Conservation (phyloP, 1,284 basidiomycete genomes). For the Boletus mariae region DNA sequence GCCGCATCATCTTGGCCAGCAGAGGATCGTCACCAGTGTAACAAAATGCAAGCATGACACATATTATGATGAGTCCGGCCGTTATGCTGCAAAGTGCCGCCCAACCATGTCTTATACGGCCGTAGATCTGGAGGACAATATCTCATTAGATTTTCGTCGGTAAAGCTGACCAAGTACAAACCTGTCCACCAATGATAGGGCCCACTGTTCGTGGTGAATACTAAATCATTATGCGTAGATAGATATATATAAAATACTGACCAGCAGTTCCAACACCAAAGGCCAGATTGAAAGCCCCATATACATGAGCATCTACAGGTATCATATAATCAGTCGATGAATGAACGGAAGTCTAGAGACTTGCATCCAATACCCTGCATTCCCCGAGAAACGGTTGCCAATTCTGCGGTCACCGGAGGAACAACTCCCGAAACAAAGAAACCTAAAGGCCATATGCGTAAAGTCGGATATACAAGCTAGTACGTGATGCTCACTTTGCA, state of each 20-base stretch:
- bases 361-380: constrained; percentile 65
- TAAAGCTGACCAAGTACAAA: constrained; percentile 20
- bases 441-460: constrained; percentile 33
- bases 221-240: background rate
- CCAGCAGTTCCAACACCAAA: constrained; percentile 61
- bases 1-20: constrained; percentile 25
- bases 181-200: constrained; percentile 66
- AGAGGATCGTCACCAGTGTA: constrained; percentile 51
- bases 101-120: constrained; percentile 54
- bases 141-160: constrained; percentile 1
- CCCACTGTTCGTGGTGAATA: constrained; percentile 45
- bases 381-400: constrained; percentile 52
- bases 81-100: constrained; percentile 48
- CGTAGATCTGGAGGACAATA: constrained; percentile 47
- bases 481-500: constrained; percentile 47
- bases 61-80: constrained; percentile 40
- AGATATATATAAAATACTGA: constrained; percentile 21
- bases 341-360: constrained; percentile 24
- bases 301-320: constrained; percentile 54
- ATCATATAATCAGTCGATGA: constrained; percentile 10
- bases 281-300: constrained; percentile 63
- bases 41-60: constrained; percentile 38
- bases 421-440: constrained; percentile 58
- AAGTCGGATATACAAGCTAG: constrained; percentile 1
- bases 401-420: constrained; percentile 60